phyloP scores from a whole-genome alignment of 2,329 filamentous ascomycete genomes.

The Aspergillus sp. region DNA sequence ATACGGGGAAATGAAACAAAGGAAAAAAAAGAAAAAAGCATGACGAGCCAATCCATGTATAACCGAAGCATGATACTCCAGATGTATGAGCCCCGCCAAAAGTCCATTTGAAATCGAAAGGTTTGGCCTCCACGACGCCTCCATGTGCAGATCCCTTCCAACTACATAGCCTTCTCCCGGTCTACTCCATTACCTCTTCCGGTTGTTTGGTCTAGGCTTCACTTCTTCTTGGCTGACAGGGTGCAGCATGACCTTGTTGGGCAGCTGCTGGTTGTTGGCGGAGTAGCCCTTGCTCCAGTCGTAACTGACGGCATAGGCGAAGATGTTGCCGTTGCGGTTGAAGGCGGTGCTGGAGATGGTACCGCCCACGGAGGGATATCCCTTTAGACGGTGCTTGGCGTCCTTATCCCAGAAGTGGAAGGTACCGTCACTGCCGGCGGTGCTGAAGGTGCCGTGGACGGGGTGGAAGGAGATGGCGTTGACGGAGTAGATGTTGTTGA shows the following conservation, averaged over 20 bases:
- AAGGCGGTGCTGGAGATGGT: conserved; percentile 92
- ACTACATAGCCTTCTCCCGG: conserved; percentile 6
- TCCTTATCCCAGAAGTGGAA: conserved; percentile 82
- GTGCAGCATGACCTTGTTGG: conserved; percentile 84
- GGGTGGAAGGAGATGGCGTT: conserved; percentile 99
- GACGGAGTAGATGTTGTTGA: conserved; percentile 88
- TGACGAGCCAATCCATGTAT: conserved; percentile 4
- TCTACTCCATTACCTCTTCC: conserved; percentile 41
- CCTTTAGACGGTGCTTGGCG: conserved; percentile 84
- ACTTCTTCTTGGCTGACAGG: conserved; percentile 68
- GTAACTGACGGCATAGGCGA: conserved; percentile 89
- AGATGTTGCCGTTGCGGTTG: conserved; percentile 79
- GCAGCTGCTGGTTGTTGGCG: conserved; percentile 68
- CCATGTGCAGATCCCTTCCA: conserved; percentile 1
- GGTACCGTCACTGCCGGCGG: conserved; percentile 89
- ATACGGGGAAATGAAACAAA: conserved; percentile 4
- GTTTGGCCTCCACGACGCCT: too few relatives aligned
- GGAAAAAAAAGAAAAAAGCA: conserved; percentile 1
- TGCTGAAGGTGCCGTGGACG: conserved; percentile 95
- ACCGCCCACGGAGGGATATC: conserved; percentile 80
- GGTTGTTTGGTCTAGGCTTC: conserved; percentile 54
- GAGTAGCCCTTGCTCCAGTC: conserved; percentile 98
- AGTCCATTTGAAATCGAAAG: neutral
- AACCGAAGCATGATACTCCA: neutral
- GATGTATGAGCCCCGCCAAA: neutral